These are phyloP conservation scores for Pythium brassicae DNA, from an alignment of 352 stramenopile species.

Conservation along the genomic window DNA sequence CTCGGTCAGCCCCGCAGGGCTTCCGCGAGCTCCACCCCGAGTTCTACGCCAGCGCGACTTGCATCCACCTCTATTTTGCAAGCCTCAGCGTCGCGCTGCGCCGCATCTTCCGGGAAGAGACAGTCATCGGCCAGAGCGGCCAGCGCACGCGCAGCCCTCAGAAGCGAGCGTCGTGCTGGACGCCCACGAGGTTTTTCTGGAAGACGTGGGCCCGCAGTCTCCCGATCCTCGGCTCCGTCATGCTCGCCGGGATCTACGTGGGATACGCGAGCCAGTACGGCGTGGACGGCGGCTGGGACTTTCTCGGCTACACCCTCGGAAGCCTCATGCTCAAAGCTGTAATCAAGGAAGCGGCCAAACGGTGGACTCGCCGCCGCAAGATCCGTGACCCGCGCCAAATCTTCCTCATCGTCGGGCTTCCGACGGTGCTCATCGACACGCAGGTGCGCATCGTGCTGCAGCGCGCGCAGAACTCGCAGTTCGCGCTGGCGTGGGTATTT, in stretches of 20 bases:
- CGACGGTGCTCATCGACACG: conserved; percentile 44
- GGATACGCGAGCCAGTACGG: no score
- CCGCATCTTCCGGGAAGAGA: conserved; percentile 6
- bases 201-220: no score
- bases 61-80: conserved; percentile 3
- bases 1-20: background rate
- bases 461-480: conserved; percentile 16
- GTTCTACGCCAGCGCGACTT: conserved; percentile 4
- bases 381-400: conserved; percentile 32
- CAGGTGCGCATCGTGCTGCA: conserved; percentile 35
- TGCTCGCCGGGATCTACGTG: no score
- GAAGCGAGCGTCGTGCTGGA: background rate
- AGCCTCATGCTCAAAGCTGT: conserved; percentile 7
- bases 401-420: conserved; percentile 27
- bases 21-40: background rate
- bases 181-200: no score
- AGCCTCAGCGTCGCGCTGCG: conserved; percentile 3
- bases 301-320: background rate
- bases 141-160: background rate
- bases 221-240: no score
- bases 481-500: conserved; percentile 23
- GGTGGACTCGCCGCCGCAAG: conserved; percentile 15
- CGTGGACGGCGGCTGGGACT: no score
- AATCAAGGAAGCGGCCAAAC: conserved; percentile 27
- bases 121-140: conserved; percentile 1